phyloP scores from a whole-genome alignment of 371 early-diverging fungal genomes.

The Mortierella sp. region DNA sequence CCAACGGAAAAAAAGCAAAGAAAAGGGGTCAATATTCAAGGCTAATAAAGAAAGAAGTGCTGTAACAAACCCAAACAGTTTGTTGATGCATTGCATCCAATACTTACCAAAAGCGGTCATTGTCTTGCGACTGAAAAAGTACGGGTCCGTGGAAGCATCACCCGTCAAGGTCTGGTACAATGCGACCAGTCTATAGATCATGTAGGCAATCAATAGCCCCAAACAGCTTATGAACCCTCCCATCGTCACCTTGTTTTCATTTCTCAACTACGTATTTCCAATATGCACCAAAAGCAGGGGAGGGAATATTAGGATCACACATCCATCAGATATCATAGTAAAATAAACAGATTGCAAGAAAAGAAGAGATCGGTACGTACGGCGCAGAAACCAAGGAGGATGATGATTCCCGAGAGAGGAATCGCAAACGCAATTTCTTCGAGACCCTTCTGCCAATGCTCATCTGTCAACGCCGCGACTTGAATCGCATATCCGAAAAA shows the following conservation, averaged over 20 bases:
- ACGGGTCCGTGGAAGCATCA: conserved; percentile 33
- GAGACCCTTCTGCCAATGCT: conserved; percentile 45
- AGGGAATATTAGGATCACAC: background rate
- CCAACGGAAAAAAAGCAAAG: background rate
- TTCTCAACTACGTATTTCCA: conserved; percentile 12
- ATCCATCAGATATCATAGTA: background rate
- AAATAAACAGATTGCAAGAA: background rate
- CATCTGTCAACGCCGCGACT: conserved; percentile 40
- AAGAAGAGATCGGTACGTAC: background rate
- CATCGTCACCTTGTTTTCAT: conserved; percentile 54
- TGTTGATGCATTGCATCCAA: too few relatives aligned
- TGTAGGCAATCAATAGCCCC: conserved; percentile 38
- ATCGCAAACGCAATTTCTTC: conserved; percentile 46
- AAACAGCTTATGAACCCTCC: conserved; percentile 47
- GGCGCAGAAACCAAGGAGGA: conserved; percentile 38
- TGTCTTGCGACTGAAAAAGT: conserved; percentile 50
- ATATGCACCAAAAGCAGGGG: background rate
- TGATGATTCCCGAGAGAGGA: conserved; percentile 38
- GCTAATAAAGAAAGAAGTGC: background rate
- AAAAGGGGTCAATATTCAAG: too few relatives aligned
- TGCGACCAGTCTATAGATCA: conserved; percentile 29
- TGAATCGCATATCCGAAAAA: conserved; percentile 53
- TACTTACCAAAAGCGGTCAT: conserved; percentile 53
- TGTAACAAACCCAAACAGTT: background rate
- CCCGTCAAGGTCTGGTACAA: conserved; percentile 37